Base-by-base conservation (phyloP, 225 moss, liverwort and hornwort genomes). In the Lunularia cruciata region DNA sequence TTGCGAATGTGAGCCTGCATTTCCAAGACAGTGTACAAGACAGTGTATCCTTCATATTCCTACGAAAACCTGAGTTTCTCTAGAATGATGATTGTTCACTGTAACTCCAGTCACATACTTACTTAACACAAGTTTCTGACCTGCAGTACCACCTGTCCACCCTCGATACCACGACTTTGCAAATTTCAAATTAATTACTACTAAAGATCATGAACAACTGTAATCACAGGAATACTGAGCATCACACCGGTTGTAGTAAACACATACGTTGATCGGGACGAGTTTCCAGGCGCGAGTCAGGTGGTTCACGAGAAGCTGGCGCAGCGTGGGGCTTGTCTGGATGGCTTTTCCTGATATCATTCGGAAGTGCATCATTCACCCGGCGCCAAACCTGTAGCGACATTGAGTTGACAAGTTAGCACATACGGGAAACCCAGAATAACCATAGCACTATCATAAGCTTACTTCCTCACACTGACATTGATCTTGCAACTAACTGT, bases 321-420 rank as follows among this genome's bases (percentile, higher is more conserved):
- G 77, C 73, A 48, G 73, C 28, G 60, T 88, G 83, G 69, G 87
- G 64, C 80, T 84, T 88, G 69, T 98, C 93, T 46, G 98, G 93
- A 67, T 91, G 87, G 53, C 70, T 71, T 72, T 88, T 98, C 37
- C 83, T 82, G 40, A 79, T 68, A 68, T 98, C 98, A 65, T 77
- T 73, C 48, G 98, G 89, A 13, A 98, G 84, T 66, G 86, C 83
- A 38, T 93, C 90, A 76, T 98, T 93, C 13, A 91, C 84, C 38
- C 89, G 85, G 82, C 85, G 86, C 98, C 98, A 98, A 43, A 98
- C 85, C 93, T 93, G 89, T 55, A 65, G 48, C 10, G 20, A 30
- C 26, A 5, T 31, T 39, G 45, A 45, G 25, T 8, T 64, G 45
- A 64, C 3, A 30, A 47, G 12, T 27, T 27, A 25, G 4, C 39